phyloP scores from a whole-genome alignment of 306 rosid genomes.

The Cucumis sativus region Cucumber_9930_V3 NC_026657.2:34366001-34366500 shows the following conservation, averaged over 20 bases:
- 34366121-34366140: slow-evolving; percentile 14
- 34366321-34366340: slow-evolving; percentile 97
- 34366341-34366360: slow-evolving; percentile 89
- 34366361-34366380: slow-evolving; percentile 72
- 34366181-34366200: slow-evolving; percentile 49
- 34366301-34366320: slow-evolving; percentile 92
- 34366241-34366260: slow-evolving; percentile 31
- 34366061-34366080: neutral
- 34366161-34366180: slow-evolving; percentile 70
- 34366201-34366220: slow-evolving; percentile 63
- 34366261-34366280: slow-evolving; percentile 35
- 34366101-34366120: neutral
- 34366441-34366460: slow-evolving; percentile 99
- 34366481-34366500: neutral
- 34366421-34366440: slow-evolving; percentile 97
- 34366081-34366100: neutral
- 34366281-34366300: slow-evolving; percentile 82
- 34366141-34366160: slow-evolving; percentile 78
- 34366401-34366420: slow-evolving; percentile 77
- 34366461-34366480: slow-evolving; percentile 19
- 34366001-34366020: neutral
- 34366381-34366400: slow-evolving; percentile 89
- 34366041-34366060: neutral
- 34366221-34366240: slow-evolving; percentile 51
- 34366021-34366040: neutral